Conservation (phyloP, 371 early-diverging fungal genomes). For the Mucor mucedo region DNA sequence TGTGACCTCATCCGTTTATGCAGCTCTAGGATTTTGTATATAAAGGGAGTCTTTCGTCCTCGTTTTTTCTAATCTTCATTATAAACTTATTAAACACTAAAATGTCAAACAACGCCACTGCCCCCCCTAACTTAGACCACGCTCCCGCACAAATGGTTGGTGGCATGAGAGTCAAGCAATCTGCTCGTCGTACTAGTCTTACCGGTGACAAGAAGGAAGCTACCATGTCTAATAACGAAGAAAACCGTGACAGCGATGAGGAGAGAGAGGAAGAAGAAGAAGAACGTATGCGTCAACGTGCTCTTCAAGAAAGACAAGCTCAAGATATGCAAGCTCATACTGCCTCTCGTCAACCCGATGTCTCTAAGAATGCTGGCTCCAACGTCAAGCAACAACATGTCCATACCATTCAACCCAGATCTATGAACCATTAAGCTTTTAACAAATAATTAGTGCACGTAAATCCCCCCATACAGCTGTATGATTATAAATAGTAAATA, state of each 20-base stretch:
- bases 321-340: slow-evolving; percentile 27
- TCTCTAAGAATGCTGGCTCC: slow-evolving; percentile 27
- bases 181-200: slow-evolving; percentile 24
- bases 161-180: slow-evolving; percentile 32
- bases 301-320: slow-evolving; percentile 28
- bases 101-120: slow-evolving; percentile 8
- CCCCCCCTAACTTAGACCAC: slow-evolving; percentile 2
- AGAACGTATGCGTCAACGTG: slow-evolving; percentile 21
- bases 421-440: slow-evolving; percentile 31
- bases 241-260: slow-evolving; percentile 13
- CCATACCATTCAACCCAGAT: slow-evolving; percentile 31
- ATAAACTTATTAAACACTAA: slow-evolving; percentile 7
- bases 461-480: not conserved
- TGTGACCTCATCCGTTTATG: slow-evolving; percentile 6
- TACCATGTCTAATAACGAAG: not conserved
- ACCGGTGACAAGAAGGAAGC: slow-evolving; percentile 13
- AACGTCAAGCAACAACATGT: slow-evolving; percentile 19
- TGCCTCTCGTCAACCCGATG: slow-evolving; percentile 20
- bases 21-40: slow-evolving; percentile 5
- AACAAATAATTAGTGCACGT: not conserved
- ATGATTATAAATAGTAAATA: slow-evolving; percentile 15
- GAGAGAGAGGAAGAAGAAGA: slow-evolving; percentile 20
- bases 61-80: slow-evolving; percentile 5
- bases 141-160: slow-evolving; percentile 28
- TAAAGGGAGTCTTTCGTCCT: not conserved